A percentile compares a stretch with the other conserved stretches of the same genome.
Conservation (phyloP, 768 basidiomycete species). For the Xerocomus spinulosus region DNA sequence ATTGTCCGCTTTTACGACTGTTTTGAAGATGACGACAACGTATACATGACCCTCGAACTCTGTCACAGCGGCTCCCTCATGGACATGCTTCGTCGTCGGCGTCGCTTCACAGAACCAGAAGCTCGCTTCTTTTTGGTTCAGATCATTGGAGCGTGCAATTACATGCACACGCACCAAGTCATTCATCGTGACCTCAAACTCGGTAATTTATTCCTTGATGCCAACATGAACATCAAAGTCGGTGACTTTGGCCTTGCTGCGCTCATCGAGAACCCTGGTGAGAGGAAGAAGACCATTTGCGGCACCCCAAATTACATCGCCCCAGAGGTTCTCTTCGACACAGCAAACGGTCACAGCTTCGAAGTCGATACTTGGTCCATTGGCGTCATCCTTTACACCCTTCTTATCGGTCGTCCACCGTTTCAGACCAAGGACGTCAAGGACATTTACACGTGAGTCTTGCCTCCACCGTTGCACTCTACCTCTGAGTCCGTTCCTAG, state of each 20-base stretch:
- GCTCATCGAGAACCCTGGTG: slow-evolving; percentile 92
- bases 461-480: background rate
- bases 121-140: slow-evolving; percentile 91
- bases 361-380: slow-evolving; percentile 99
- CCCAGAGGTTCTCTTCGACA: slow-evolving; percentile 95
- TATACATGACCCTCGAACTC: slow-evolving; percentile 95
- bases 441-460: slow-evolving; percentile 81
- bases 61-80: slow-evolving; percentile 87
- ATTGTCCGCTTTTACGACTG: slow-evolving; percentile 90
- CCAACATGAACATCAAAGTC: slow-evolving; percentile 91
- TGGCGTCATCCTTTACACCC: slow-evolving; percentile 94
- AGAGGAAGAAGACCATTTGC: slow-evolving; percentile 98
- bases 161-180: slow-evolving; percentile 95
- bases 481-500: slow-evolving; percentile 36
- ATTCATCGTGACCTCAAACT: slow-evolving; percentile 98
- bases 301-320: slow-evolving; percentile 99
- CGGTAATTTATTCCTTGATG: slow-evolving; percentile 90
- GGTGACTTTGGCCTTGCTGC: slow-evolving; percentile 98
- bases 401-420: slow-evolving; percentile 90
- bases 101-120: slow-evolving; percentile 88
- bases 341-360: slow-evolving; percentile 93
- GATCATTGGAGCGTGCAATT: slow-evolving; percentile 91
- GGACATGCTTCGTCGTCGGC: slow-evolving; percentile 84
- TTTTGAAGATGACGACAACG: slow-evolving; percentile 92
- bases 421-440: slow-evolving; percentile 99